A percentile compares a stretch with the other conserved stretches of the same genome.
These are phyloP conservation scores for Rachicladosporium sp. DNA, from an alignment of 2,329 filamentous ascomycete species.

Conservation along the genomic window DNA sequence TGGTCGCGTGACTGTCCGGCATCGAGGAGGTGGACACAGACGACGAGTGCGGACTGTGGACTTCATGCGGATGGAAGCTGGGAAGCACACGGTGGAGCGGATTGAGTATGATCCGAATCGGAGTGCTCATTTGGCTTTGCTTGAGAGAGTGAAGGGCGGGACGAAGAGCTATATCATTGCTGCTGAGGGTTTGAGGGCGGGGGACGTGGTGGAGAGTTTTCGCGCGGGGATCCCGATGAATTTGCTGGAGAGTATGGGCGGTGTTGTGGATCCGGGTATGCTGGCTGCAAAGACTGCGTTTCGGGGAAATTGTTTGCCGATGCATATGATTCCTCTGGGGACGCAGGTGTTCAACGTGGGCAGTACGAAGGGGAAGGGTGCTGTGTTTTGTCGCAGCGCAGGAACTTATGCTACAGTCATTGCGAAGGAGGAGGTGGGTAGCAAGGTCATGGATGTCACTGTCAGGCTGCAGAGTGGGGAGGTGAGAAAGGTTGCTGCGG, in stretches of 20 bases:
- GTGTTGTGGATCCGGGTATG: constrained; percentile 85
- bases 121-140: constrained; percentile 80
- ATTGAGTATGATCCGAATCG: constrained; percentile 95
- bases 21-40: constrained; percentile 86
- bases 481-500: constrained; percentile 73
- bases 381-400: constrained; percentile 87
- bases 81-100: constrained; percentile 77
- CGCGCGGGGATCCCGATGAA: constrained; percentile 77
- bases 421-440: constrained; percentile 69
- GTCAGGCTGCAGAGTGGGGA: constrained; percentile 88
- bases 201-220: constrained; percentile 87
- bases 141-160: constrained; percentile 62
- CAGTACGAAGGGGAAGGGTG: constrained; percentile 56
- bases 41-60: constrained; percentile 85
- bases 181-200: constrained; percentile 84
- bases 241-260: constrained; percentile 82
- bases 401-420: constrained; percentile 84
- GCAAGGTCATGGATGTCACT: constrained; percentile 66
- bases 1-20: constrained; percentile 75
- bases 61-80: constrained; percentile 65
- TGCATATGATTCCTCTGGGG: constrained; percentile 91
- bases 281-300: constrained; percentile 88
- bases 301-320: constrained; percentile 84
- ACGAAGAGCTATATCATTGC: constrained; percentile 85
- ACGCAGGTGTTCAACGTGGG: constrained; percentile 87